These are phyloP conservation scores for Pogostemon cablin DNA, from an alignment of 257 asterid species.

Conservation along the genomic window DNA sequence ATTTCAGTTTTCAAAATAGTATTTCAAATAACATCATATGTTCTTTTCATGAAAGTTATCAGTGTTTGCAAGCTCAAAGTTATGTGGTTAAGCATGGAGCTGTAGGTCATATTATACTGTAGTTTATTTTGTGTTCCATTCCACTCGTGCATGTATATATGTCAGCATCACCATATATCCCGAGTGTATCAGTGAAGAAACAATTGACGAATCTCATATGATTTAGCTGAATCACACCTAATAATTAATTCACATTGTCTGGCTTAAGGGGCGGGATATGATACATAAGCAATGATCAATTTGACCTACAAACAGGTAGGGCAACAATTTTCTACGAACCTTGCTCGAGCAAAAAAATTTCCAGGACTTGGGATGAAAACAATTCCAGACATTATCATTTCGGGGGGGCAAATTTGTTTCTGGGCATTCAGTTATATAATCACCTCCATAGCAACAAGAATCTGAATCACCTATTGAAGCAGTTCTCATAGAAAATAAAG, in stretches of 20 bases:
- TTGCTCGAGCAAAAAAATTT: constrained; percentile 20
- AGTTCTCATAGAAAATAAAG: constrained; percentile 13
- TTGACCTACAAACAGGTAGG: background rate
- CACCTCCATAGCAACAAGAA: too few relatives aligned
- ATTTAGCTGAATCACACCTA: background rate
- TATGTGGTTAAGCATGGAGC: too few relatives aligned
- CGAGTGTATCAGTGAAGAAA: too few relatives aligned
- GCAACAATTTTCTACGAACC: background rate
- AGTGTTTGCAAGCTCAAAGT: background rate
- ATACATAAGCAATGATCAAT: too few relatives aligned
- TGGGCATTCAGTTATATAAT: background rate
- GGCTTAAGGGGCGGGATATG: background rate
- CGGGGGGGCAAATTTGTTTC: constrained; percentile 18
- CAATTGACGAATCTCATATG: too few relatives aligned
- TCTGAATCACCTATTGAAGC: constrained; percentile 20
- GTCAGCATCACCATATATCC: background rate
- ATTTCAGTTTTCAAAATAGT: background rate
- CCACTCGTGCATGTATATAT: background rate
- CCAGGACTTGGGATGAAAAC: constrained; percentile 12
- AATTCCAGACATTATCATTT: background rate
- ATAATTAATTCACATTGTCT: background rate
- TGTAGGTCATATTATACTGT: too few relatives aligned
- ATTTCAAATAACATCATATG: background rate
- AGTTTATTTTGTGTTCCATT: too few relatives aligned
- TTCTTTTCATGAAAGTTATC: constrained; percentile 8